Evolutionary conservation across 106 monocot species (phyloP), one percentile per base, ranked within the genome.

Genomic region (Xerophyta viscosa): DNA sequence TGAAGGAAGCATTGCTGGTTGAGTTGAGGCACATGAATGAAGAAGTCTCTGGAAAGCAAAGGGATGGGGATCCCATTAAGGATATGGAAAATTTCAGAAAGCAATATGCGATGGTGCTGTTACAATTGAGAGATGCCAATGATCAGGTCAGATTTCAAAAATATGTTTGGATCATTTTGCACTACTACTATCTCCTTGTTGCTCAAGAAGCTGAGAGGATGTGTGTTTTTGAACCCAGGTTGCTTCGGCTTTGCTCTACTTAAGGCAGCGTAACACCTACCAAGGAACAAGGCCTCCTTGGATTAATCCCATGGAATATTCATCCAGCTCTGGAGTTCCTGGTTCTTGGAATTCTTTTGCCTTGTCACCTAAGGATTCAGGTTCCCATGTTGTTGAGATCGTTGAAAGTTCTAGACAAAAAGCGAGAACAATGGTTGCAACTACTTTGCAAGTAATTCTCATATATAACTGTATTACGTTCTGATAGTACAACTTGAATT

Each of bases 1-100:
- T 70, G 21, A 29, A 93, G 98, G 98, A 90, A 61, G 98, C 98
- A 33, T 66, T 98, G 53, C 52, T 98, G 20, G 65, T 74, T 37
- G 98, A 90, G 60, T 47, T 98, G 55, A 74, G 69, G 72, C 69
- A 90, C 57, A 82, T 98, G 90, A 90, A 98, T 61, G 98, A 86
- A 45, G 96, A 98, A 60, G 81, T 89, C 14, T 76, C 79, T 28
- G 60, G 57, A 24, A 83, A 69, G 48, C 89, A 82, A 63, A 85
- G 69, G 52, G 90, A 77, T 47, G 71, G 78, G 37, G 81, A 76
- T 20, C 29, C 46, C 27, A 68, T 82, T 46, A 74, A 57, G 42
- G 88, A 89, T 58, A 54, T 84, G 63, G 89, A 98, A 89, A n/a
- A n/a, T n/a, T n/a, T n/a, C n/a, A n/a, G n/a, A n/a, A n/a, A n/a